These are phyloP conservation scores for Lactarius akahatsu DNA, from an alignment of 768 basidiomycete genomes.

Conservation along the genomic window DNA sequence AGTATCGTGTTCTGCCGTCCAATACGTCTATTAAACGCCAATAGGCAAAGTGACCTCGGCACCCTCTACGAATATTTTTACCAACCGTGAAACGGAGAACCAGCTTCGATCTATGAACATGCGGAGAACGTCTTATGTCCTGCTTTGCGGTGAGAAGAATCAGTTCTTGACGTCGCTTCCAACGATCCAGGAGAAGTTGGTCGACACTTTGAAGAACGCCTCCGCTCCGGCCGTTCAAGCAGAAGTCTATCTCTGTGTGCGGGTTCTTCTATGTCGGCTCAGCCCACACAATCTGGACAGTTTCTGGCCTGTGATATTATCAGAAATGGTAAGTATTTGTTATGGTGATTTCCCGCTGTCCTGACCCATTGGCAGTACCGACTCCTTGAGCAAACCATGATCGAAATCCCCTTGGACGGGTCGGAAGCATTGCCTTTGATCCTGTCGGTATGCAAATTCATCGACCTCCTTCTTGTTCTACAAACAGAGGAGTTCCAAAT, in stretches of 20 bases:
- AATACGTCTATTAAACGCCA: conserved; percentile 32
- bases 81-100: conserved; percentile 94
- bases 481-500: conserved; percentile 99
- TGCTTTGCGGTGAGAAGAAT: conserved; percentile 90
- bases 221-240: conserved; percentile 83
- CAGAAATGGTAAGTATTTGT: conserved; percentile 68
- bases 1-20: conserved; percentile 32
- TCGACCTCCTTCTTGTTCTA: conserved; percentile 88
- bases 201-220: conserved; percentile 82
- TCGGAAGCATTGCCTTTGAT: conserved; percentile 83
- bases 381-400: conserved; percentile 80
- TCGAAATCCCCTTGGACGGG: conserved; percentile 68
- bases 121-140: conserved; percentile 78
- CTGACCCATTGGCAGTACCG: conserved; percentile 58
- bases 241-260: conserved; percentile 92
- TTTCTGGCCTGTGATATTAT: conserved; percentile 94
- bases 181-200: conserved; percentile 94
- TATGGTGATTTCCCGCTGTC: background rate
- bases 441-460: conserved; percentile 88
- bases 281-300: conserved; percentile 89
- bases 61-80: conserved; percentile 94
- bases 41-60: conserved; percentile 75
- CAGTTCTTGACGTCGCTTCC: conserved; percentile 88
- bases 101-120: conserved; percentile 81
- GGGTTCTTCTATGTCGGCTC: conserved; percentile 87